Conservation (phyloP, 2,329 filamentous ascomycete species). For the Allantophomopsis cytisporea region DNA sequence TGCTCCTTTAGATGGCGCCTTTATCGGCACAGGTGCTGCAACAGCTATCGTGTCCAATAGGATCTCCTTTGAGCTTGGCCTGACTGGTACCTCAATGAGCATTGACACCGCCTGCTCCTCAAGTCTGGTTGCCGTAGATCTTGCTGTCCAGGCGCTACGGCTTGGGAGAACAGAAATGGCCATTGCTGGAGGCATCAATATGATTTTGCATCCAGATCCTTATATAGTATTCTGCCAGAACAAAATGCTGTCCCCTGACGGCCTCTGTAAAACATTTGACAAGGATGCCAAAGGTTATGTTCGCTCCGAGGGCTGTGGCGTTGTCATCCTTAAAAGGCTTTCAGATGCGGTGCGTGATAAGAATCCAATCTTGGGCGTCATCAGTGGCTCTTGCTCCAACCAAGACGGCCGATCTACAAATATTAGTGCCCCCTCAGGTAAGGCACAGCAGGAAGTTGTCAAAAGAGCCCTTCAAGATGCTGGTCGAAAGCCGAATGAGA, state of each 20-base stretch:
- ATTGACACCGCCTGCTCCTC: constrained; percentile 26
- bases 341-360: constrained; percentile 22
- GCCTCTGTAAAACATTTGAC: constrained; percentile 19
- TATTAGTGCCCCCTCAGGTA: too few species aligned
- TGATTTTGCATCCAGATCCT: constrained; percentile 5
- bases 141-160: constrained; percentile 9
- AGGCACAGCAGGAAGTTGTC: constrained; percentile 57
- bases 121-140: constrained; percentile 20
- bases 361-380: neutral
- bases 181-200: constrained; percentile 10
- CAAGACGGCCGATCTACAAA: too few species aligned
- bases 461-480: constrained; percentile 55
- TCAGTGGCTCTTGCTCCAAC: neutral
- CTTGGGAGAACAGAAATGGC: constrained; percentile 6
- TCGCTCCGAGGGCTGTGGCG: constrained; percentile 27
- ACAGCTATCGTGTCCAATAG: constrained; percentile 7
- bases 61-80: too few species aligned
- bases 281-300: constrained; percentile 27
- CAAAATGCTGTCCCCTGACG: constrained; percentile 17
- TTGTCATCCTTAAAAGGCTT: constrained; percentile 26
- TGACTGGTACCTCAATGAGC: constrained; percentile 16
- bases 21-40: neutral
- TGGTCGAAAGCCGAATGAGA: constrained; percentile 59
- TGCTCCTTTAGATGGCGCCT: too few species aligned
- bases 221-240: constrained; percentile 18